These are phyloP conservation scores for Monosporascus sp. DNA, from an alignment of 2,329 filamentous ascomycete genomes.

Conservation along the genomic window DNA sequence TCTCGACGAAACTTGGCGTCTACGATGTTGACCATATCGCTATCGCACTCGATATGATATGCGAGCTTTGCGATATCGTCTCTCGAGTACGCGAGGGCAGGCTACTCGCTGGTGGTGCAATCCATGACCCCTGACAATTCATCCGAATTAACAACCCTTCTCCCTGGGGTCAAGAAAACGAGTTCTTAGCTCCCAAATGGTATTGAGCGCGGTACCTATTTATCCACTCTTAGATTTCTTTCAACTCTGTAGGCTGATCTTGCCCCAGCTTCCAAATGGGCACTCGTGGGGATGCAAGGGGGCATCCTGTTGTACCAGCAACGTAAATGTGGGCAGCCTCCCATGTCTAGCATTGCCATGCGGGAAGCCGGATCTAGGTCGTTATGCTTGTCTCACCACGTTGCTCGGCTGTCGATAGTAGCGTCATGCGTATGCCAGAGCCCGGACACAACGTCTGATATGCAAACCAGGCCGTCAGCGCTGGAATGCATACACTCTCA, in stretches of 20 bases:
- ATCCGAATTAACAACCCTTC: no score
- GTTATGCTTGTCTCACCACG: not conserved
- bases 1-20: slow-evolving; percentile 9
- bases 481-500: no score
- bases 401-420: not conserved
- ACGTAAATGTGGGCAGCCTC: not conserved
- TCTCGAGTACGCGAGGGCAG: not conserved
- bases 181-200: no score
- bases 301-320: not conserved
- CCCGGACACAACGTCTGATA: not conserved
- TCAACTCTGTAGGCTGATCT: not conserved
- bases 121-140: no score
- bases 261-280: not conserved
- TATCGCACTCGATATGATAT: slow-evolving; percentile 8
- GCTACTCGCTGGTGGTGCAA: no score
- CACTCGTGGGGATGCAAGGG: not conserved
- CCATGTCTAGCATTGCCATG: not conserved
- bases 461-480: not conserved
- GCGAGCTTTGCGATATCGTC: no score
- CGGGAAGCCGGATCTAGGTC: not conserved
- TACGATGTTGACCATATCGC: slow-evolving; percentile 16
- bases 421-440: not conserved
- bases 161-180: no score
- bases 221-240: not conserved
- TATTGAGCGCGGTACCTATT: not conserved